phyloP scores from a whole-genome alignment of 1,284 basidiomycete genomes.

The Acaromyces ingoldii region DNA sequence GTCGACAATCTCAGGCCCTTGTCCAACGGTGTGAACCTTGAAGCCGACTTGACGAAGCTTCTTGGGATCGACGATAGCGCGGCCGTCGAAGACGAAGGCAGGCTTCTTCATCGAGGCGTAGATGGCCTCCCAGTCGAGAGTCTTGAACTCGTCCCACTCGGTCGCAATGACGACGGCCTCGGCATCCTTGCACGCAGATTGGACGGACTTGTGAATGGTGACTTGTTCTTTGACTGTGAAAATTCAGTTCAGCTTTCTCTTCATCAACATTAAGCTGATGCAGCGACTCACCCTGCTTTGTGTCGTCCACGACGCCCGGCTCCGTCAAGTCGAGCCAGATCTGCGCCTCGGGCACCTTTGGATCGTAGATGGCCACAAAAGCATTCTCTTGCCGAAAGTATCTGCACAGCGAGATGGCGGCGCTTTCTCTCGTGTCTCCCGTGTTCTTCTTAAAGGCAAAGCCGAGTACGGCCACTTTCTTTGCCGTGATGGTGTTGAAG shows the following conservation, averaged over 20 bases:
- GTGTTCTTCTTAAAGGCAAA: constrained; percentile 58
- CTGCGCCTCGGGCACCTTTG: constrained; percentile 61
- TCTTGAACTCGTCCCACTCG: constrained; percentile 80
- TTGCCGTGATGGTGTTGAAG: constrained; percentile 94
- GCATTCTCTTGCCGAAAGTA: constrained; percentile 90
- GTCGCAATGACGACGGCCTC: constrained; percentile 79
- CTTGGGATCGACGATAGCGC: constrained; percentile 74
- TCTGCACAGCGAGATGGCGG: constrained; percentile 88
- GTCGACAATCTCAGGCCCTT: constrained; percentile 45
- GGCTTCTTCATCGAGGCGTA: constrained; percentile 91
- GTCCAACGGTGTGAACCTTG: constrained; percentile 62
- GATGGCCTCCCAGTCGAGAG: constrained; percentile 80
- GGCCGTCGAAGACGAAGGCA: constrained; percentile 70
- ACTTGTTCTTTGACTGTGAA: constrained; percentile 90
- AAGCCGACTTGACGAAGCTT: constrained; percentile 82
- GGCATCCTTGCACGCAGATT: constrained; percentile 80
- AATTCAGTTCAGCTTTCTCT: no score
- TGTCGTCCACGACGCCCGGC: constrained; percentile 56
- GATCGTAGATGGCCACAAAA: constrained; percentile 82
- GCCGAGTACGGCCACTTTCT: constrained; percentile 93
- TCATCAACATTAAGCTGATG: no score
- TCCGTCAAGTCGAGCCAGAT: constrained; percentile 59
- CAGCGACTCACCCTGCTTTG: constrained; percentile 60
- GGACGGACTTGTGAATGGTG: constrained; percentile 67
- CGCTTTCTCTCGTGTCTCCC: constrained; percentile 70